Conservation (phyloP, 2,329 filamentous ascomycete species). For the Reticulascus tulasneorum region DNA sequence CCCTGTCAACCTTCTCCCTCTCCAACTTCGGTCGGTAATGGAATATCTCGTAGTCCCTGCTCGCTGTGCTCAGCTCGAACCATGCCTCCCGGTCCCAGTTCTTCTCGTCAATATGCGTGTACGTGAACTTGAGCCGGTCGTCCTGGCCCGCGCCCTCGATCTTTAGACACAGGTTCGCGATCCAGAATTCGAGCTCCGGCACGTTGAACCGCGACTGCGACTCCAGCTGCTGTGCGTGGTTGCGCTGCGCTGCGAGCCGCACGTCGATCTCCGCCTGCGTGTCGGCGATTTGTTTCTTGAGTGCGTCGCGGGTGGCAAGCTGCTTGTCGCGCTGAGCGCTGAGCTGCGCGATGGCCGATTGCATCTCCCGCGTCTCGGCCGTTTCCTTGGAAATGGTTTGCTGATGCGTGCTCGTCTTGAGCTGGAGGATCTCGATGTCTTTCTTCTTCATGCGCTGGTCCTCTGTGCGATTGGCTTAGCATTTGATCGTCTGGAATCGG, state of each 20-base stretch:
- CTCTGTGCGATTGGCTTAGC: conserved; percentile 51
- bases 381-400: conserved; percentile 74
- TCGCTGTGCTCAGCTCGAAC: conserved; percentile 84
- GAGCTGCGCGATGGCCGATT: conserved; percentile 55
- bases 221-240: conserved; percentile 71
- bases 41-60: conserved; percentile 79
- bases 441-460: conserved; percentile 86
- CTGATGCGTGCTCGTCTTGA: conserved; percentile 67
- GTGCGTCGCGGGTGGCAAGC: conserved; percentile 49
- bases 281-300: conserved; percentile 60
- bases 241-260: conserved; percentile 66
- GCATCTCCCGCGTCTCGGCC: conserved; percentile 73
- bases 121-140: conserved; percentile 86
- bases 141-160: conserved; percentile 85
- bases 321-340: conserved; percentile 58
- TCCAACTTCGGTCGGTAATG: conserved; percentile 81
- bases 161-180: conserved; percentile 79
- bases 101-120: conserved; percentile 78
- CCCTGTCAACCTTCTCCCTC: conserved; percentile 69
- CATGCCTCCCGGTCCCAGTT: conserved; percentile 87
- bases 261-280: conserved; percentile 68
- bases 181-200: conserved; percentile 95
- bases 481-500: neutral
- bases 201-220: conserved; percentile 83
- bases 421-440: conserved; percentile 77